Evolutionary conservation across 345 rosid genomes (phyloP).

Genomic region (Brassica cretica): DNA sequence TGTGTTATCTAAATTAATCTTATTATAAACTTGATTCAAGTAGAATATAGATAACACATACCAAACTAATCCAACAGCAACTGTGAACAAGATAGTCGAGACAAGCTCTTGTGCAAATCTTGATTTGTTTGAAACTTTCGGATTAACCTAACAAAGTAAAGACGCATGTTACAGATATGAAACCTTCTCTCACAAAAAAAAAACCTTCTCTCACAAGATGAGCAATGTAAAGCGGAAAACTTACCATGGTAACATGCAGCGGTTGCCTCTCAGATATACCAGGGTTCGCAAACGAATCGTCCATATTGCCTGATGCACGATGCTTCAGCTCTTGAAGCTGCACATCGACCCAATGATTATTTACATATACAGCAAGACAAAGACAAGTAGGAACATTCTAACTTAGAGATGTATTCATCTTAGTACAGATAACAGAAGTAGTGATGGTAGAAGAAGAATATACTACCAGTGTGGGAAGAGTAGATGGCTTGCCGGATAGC

Average conservation of each 20-base stretch:
- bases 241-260: constrained; percentile 91
- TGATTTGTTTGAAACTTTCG: constrained; percentile 75
- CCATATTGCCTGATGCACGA: constrained; percentile 73
- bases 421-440: background rate
- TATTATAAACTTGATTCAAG: constrained; percentile 2
- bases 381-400: background rate
- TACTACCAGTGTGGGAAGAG: constrained; percentile 86
- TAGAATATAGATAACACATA: constrained; percentile 38
- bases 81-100: constrained; percentile 84
- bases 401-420: background rate
- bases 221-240: constrained; percentile 14
- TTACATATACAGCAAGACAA: constrained; percentile 28
- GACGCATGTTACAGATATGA: background rate
- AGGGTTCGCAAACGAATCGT: constrained; percentile 71
- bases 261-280: constrained; percentile 94
- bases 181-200: background rate
- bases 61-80: constrained; percentile 87
- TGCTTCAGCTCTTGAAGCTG: constrained; percentile 95
- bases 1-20: background rate
- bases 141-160: constrained; percentile 67
- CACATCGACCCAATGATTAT: constrained; percentile 30
- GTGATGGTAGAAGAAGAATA: background rate
- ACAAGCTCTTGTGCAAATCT: constrained; percentile 88
- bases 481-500: constrained; percentile 71
- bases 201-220: background rate